Conservation (phyloP, 2,329 filamentous ascomycete genomes). For the Neocucurbitaria cava region DNA sequence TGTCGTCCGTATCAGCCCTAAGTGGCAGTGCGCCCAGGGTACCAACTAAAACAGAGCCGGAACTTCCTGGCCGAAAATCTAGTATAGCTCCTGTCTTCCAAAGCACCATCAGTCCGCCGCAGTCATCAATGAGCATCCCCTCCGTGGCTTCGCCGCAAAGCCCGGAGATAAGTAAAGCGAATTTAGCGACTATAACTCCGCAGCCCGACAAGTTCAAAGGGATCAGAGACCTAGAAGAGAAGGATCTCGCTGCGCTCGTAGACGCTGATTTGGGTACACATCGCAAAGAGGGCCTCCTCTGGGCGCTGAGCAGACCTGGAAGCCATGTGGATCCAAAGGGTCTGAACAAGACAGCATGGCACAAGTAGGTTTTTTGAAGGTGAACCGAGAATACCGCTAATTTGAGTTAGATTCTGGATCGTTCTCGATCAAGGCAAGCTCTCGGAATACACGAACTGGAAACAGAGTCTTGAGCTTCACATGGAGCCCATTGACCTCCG, state of each 20-base stretch:
- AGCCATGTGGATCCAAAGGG: constrained; percentile 95
- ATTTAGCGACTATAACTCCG: constrained; percentile 35
- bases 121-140: constrained; percentile 34
- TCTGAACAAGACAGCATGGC: constrained; percentile 97
- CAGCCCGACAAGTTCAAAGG: constrained; percentile 77
- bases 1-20: constrained; percentile 28
- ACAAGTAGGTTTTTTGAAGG: constrained; percentile 73
- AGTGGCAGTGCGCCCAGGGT: constrained; percentile 33
- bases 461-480: constrained; percentile 93
- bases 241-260: constrained; percentile 55
- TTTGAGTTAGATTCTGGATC: constrained; percentile 82
- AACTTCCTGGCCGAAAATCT: constrained; percentile 38
- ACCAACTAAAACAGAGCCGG: constrained; percentile 30
- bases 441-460: constrained; percentile 99
- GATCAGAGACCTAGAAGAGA: constrained; percentile 90
- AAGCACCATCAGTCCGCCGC: constrained; percentile 42
- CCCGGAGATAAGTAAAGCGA: constrained; percentile 35
- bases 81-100: constrained; percentile 45
- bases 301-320: constrained; percentile 91
- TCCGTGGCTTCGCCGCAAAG: constrained; percentile 37
- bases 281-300: constrained; percentile 91
- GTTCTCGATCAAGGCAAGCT: constrained; percentile 95
- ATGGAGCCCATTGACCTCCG: constrained; percentile 98
- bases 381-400: constrained; percentile 33
- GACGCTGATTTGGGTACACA: constrained; percentile 69